Evolutionary conservation across 768 basidiomycete species (phyloP).

Genomic region (Infundibulicybe gibba): DNA sequence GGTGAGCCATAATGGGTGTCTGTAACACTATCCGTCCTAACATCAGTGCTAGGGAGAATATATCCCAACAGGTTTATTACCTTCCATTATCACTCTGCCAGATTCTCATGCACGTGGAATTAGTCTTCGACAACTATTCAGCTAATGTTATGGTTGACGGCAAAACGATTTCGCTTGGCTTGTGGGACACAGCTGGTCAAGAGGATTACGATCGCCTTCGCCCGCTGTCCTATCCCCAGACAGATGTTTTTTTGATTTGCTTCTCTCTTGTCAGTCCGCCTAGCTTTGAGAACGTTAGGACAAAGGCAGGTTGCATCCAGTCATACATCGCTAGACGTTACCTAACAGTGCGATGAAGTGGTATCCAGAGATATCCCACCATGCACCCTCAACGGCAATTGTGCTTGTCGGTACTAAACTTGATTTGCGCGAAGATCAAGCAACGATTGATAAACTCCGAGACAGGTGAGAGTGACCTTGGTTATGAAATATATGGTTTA

Average conservation of each 20-base stretch:
- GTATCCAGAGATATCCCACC: conserved; percentile 97
- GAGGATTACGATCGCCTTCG: conserved; percentile 99
- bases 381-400: conserved; percentile 91
- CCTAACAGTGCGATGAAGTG: conserved; percentile 51
- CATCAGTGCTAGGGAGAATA: conserved; percentile 75
- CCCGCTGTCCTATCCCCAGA: conserved; percentile 97
- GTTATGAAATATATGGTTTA: not conserved
- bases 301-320: conserved; percentile 62
- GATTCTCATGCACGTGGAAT: conserved; percentile 5
- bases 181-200: conserved; percentile 99
- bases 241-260: conserved; percentile 98
- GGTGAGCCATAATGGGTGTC: conserved; percentile 42
- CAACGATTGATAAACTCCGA: conserved; percentile 88
- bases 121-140: conserved; percentile 98
- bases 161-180: conserved; percentile 94
- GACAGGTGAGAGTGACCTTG: conserved; percentile 58
- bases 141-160: conserved; percentile 99
- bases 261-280: conserved; percentile 98
- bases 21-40: conserved; percentile 12
- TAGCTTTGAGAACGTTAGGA: conserved; percentile 97
- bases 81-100: not conserved
- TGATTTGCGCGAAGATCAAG: conserved; percentile 93
- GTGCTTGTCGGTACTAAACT: conserved; percentile 97
- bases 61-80: conserved; percentile 78
- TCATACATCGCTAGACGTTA: conserved; percentile 1